phyloP scores from a whole-genome alignment of 2,329 filamentous ascomycete species.

The Scedosporium boydii region DNA sequence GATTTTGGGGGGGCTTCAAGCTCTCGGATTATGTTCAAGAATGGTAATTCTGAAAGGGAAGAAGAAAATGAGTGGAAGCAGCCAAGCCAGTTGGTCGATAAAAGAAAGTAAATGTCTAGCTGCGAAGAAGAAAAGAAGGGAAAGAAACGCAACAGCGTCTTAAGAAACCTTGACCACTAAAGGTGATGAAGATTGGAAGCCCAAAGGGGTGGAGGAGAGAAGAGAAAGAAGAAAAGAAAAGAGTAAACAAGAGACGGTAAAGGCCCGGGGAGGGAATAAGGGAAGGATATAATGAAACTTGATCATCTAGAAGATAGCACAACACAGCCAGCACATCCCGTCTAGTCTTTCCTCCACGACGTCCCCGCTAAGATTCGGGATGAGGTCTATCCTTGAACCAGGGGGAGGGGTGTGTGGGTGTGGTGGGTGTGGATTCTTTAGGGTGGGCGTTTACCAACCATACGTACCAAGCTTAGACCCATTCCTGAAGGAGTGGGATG shows the following conservation, averaged over 20 bases:
- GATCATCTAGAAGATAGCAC: neutral
- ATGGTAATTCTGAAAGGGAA: neutral
- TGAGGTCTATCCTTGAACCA: conserved; percentile 4
- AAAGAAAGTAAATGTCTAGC: conserved; percentile 27
- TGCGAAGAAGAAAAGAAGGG: conserved; percentile 8
- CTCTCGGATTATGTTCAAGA: conserved; percentile 7
- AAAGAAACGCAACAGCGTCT: conserved; percentile 7
- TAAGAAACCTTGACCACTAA: conserved; percentile 6
- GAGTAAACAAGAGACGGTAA: conserved; percentile 5
- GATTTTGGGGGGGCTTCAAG: neutral
- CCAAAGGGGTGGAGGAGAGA: conserved; percentile 6
- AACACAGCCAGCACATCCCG: neutral
- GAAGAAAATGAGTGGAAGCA: conserved; percentile 42
- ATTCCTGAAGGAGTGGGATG: neutral
- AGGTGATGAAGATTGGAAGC: conserved; percentile 8
- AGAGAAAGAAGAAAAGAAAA: conserved; percentile 18
- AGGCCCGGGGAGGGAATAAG: conserved; percentile 4
- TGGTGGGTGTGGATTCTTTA: neutral
- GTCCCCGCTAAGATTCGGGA: conserved; percentile 2
- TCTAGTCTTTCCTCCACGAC: conserved; percentile 4
- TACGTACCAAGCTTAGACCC: neutral
- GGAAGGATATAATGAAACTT: conserved; percentile 8
- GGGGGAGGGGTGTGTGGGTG: conserved; percentile 11
- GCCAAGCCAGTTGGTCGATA: conserved; percentile 47
- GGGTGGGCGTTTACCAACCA: neutral